Conservation (phyloP, 805 yeast genomes). For the Candida jianshihensis region DNA sequence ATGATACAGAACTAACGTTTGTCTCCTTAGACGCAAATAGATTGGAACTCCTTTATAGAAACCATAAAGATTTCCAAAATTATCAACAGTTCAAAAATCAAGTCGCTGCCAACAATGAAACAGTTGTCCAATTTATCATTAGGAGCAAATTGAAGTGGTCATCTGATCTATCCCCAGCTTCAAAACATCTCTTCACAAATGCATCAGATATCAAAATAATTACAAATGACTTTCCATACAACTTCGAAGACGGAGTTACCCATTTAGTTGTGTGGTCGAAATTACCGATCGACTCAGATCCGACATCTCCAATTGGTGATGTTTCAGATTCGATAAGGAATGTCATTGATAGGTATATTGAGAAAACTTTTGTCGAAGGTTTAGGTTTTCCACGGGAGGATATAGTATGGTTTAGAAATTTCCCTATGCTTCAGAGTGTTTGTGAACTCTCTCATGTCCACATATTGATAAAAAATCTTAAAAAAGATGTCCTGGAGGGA, state of each 20-base stretch:
- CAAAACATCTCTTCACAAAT: slow-evolving; percentile 19
- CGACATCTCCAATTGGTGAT: slow-evolving; percentile 44
- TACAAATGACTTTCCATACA: slow-evolving; percentile 62
- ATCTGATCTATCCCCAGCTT: slow-evolving; percentile 14
- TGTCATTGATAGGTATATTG: slow-evolving; percentile 41
- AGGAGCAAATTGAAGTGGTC: slow-evolving; percentile 46
- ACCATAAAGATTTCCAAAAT: slow-evolving; percentile 31
- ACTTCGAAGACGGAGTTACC: slow-evolving; percentile 40
- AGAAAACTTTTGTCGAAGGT: slow-evolving; percentile 37
- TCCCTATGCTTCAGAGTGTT: slow-evolving; percentile 59
- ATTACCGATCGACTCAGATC: slow-evolving; percentile 33
- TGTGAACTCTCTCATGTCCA: slow-evolving; percentile 61
- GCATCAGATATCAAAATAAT: slow-evolving; percentile 34
- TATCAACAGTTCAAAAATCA: slow-evolving; percentile 41
- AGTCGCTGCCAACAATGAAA: slow-evolving; percentile 28
- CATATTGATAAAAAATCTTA: slow-evolving; percentile 41
- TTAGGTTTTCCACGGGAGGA: slow-evolving; percentile 34
- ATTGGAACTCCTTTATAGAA: slow-evolving; percentile 31
- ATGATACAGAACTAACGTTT: no score
- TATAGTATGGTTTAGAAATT: slow-evolving; percentile 61
- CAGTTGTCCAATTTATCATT: slow-evolving; percentile 44
- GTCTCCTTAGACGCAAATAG: slow-evolving; percentile 5
- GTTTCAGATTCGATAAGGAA: slow-evolving; percentile 30
- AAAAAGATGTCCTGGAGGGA: slow-evolving; percentile 18
- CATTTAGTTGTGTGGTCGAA: slow-evolving; percentile 70